Base-by-base conservation (phyloP, 352 stramenopile genomes). In the Globisporangium cederbergense region DNA sequence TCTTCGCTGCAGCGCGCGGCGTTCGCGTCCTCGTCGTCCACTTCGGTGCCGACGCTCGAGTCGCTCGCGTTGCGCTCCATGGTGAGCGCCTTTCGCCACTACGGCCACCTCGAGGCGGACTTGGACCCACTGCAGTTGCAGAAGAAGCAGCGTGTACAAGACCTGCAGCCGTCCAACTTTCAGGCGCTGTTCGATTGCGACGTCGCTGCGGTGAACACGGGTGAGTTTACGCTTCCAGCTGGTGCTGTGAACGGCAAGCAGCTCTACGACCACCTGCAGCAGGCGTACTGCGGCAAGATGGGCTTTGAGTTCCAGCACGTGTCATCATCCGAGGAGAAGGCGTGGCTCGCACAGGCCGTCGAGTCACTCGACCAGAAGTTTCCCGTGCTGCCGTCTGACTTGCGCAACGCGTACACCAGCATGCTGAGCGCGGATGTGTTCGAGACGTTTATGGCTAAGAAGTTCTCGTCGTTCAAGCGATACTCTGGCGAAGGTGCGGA, bases 401-500 rank as follows among this genome's bases (percentile, higher is more conserved):
- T 92, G 56, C 82, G 83, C 68, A 93, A 93, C 63, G 80, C 85
- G 22, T 91, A 89, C 75, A 87, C 77, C 38, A 83, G 60, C 64
- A 93, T 96, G 86, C 57, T 91, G 45, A 83, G 81, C 60, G 86
- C 86, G 3, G 82, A 96, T 36, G 77, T 85, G 55, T 97, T 95
- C 58, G 89, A 97, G 64, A 83, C 53, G 28, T 97, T 96, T 64
- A 88, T 95, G 76, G 83, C 73, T 25, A 93, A 88, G 63, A 94
- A 94, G 62, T 94, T 93, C 60, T 75, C 83, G 53, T 89, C 78
- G 7, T 94, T 93, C 72, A 96, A 96, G 75, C 77, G 88, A 14
- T 96, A 95, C 66, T 94, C 84, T 1, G 83, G 89, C 1, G 88
- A 96, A 74, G 88, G 88, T 42, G 81, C 84, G 3, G 88, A 96